A percentile compares a stretch with the other conserved stretches of the same genome.
These are phyloP conservation scores for Raddia guianensis DNA, from an alignment of 176 grass and related monocot species.

Conservation along the genomic window DNA sequence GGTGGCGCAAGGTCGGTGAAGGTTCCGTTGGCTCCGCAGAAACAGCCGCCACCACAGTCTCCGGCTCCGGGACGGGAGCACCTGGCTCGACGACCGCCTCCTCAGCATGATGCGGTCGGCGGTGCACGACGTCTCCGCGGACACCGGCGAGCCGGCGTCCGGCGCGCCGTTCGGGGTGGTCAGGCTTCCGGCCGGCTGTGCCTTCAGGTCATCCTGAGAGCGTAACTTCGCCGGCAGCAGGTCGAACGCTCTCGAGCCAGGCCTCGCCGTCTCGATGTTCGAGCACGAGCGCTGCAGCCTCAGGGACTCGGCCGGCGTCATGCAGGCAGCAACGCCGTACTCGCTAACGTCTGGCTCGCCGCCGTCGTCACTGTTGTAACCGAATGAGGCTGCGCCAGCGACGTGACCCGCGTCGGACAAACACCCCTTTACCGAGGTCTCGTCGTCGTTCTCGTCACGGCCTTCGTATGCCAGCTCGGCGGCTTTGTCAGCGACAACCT, in stretches of 20 bases:
- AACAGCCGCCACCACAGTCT: constrained; percentile 86
- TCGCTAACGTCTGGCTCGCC: constrained; percentile 39
- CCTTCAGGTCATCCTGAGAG: constrained; percentile 59
- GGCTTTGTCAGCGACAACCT: constrained; percentile 11
- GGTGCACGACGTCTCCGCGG: constrained; percentile 58
- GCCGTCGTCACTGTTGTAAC: constrained; percentile 7
- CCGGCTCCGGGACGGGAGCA: constrained; percentile 85
- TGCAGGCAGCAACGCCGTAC: not conserved
- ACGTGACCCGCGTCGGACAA: constrained; percentile 39
- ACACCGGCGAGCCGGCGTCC: constrained; percentile 59
- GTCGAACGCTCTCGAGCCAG: constrained; percentile 38
- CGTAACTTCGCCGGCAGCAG: constrained; percentile 56
- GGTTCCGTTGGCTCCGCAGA: constrained; percentile 79
- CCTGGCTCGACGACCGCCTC: constrained; percentile 71
- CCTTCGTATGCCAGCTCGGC: constrained; percentile 38
- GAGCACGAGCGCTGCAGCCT: constrained; percentile 80
- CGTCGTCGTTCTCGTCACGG: constrained; percentile 44
- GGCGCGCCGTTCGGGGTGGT: constrained; percentile 12
- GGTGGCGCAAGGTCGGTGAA: constrained; percentile 42
- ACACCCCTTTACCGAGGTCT: constrained; percentile 34
- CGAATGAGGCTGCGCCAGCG: constrained; percentile 19
- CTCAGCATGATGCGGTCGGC: constrained; percentile 82
- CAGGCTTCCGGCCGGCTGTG: constrained; percentile 4
- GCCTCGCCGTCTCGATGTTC: constrained; percentile 87
- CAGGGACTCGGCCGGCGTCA: constrained; percentile 10